Conservation (phyloP, 1,139 yeast species). For the Taiozyma onychis region DNA sequence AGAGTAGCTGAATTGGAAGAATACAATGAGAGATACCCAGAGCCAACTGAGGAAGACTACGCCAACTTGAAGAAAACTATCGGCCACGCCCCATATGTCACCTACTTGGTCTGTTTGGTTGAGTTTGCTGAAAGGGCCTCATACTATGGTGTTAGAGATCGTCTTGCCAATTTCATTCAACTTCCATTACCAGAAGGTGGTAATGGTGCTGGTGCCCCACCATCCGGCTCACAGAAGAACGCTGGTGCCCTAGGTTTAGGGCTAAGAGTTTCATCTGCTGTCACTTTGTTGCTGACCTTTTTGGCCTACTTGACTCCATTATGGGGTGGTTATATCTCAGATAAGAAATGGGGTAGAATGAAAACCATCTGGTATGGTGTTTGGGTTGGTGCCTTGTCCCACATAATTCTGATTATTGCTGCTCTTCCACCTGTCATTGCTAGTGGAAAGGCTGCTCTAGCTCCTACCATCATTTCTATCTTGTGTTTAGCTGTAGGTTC, state of each 20-base stretch:
- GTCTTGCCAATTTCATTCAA: conserved; percentile 78
- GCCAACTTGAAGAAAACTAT: conserved; percentile 11
- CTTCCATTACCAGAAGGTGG: conserved; percentile 47
- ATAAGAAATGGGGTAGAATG: conserved; percentile 68
- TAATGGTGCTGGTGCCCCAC: conserved; percentile 40
- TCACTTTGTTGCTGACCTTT: conserved; percentile 72
- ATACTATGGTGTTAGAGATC: conserved; percentile 75
- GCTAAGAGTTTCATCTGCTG: conserved; percentile 64
- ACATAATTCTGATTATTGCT: conserved; percentile 60
- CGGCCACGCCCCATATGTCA: conserved; percentile 39
- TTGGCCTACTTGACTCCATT: conserved; percentile 83
- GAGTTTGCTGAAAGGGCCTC: conserved; percentile 82
- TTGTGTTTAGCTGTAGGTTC: conserved; percentile 71
- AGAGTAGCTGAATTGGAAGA: conserved; percentile 8
- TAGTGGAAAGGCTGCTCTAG: conserved; percentile 37
- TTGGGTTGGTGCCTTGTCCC: conserved; percentile 56
- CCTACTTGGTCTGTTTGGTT: conserved; percentile 72
- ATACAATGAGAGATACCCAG: conserved; percentile 19
- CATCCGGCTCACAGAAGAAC: conserved; percentile 34
- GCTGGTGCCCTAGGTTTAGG: conserved; percentile 61
- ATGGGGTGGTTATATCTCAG: conserved; percentile 72
- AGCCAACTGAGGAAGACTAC: conserved; percentile 22
- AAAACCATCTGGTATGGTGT: conserved; percentile 61
- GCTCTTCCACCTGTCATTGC: conserved; percentile 60
- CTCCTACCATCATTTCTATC: conserved; percentile 52